phyloP scores from a whole-genome alignment of 495 filamentous ascomycete species.

The Terfezia boudieri region DNA sequence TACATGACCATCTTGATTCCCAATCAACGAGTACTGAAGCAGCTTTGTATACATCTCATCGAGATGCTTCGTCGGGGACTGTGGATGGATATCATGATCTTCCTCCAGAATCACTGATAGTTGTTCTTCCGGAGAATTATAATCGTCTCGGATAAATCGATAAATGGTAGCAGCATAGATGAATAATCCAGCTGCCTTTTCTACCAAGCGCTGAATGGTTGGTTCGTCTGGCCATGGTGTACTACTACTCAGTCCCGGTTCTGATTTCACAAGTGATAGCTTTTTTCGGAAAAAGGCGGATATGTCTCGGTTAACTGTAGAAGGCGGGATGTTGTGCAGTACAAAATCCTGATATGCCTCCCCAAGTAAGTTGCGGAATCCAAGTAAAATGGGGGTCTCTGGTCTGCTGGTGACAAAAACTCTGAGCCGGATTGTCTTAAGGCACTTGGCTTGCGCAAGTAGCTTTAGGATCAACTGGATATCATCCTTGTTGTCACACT shows the following conservation, averaged over 20 bases:
- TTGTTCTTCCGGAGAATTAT: background rate
- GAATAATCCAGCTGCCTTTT: slow-evolving; percentile 9
- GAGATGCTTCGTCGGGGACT: background rate
- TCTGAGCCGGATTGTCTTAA: slow-evolving; percentile 2
- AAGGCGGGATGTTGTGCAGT: slow-evolving; percentile 3
- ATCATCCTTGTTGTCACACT: slow-evolving; percentile 16
- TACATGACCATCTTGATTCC: background rate
- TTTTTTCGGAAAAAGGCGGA: background rate
- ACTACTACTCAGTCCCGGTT: background rate
- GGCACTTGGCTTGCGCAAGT: background rate
- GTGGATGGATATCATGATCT: background rate
- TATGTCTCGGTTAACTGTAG: background rate
- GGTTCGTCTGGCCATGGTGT: slow-evolving; percentile 3
- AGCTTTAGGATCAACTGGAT: slow-evolving; percentile 6
- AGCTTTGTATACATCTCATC: slow-evolving; percentile 1
- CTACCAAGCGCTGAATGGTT: slow-evolving; percentile 3
- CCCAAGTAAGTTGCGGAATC: slow-evolving; percentile 8
- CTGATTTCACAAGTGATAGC: background rate
- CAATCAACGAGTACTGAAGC: background rate
- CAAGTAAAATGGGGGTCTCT: slow-evolving; percentile 14
- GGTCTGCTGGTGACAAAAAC: slow-evolving; percentile 23
- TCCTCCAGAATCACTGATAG: background rate
- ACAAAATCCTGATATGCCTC: slow-evolving; percentile 7
- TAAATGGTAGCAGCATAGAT: slow-evolving; percentile 11
- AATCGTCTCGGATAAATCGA: slow-evolving; percentile 5